Base-by-base conservation (phyloP, 306 rosid species). In the Lupinus albus region DNA sequence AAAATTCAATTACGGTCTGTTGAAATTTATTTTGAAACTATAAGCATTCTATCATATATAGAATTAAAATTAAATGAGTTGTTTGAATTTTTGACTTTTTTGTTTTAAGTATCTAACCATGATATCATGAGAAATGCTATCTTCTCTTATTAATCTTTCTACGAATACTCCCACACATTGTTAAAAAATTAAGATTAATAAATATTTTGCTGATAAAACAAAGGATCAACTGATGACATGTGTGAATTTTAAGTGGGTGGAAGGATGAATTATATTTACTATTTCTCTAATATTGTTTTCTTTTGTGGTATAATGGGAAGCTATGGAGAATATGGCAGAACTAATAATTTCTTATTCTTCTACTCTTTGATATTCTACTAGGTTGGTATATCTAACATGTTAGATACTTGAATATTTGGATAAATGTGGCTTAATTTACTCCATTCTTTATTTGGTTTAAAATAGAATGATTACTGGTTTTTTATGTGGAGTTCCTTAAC, bases 1-100 rank as follows among this genome's bases (percentile, higher is more conserved):
- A n/a, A n/a, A n/a, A n/a, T n/a, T n/a, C n/a, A n/a, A n/a, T n/a
- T n/a, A n/a, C 0, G 44, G 60, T 44, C 52, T 3, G 18, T n/a
- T 71, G 4, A 25, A 13, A 15, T 15, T 5, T 54, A 17, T 74
- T 15, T 74, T 15, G 51, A 8, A 73, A 64, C 20, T 55, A 9
- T 32, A 38, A 51, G 36, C 54, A 41, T 20, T 28, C 10, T 2
- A 44, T 5, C 14, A 45, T 21, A 8, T 54, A 33, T 54, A 25
- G 8, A 28, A 28, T 11, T 21, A 4, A 4, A 25, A 12, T 11
- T 54, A 2, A 5, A 54, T 15, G 39, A 25, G 2, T 25, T 28
- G 1, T 20, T 21, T 54, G 61, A 25, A 5, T 1, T 54, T 11
- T 8, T 42, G 13, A 25, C 13, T 3, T 33, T 33, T 33, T 33